Evolutionary conservation across 83 land plant species (phyloP), one percentile per base, ranked within the genome.

Genomic region (Picea mariana): DNA sequence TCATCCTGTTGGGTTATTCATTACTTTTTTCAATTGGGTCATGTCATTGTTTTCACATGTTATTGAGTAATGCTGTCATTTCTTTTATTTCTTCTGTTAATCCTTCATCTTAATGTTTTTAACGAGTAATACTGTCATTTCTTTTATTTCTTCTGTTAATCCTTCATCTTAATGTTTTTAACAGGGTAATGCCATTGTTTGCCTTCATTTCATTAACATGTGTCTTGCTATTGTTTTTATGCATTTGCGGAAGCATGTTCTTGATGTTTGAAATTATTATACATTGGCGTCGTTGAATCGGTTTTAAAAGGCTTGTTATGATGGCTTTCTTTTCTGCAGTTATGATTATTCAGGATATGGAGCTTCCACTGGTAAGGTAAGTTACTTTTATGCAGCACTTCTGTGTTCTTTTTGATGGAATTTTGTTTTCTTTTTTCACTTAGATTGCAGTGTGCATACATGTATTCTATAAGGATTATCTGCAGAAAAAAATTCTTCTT

Each of bases 291-390:
- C 1, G 23, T 63, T 63, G 66, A 21, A 63, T 63, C 23, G 66
- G n/a, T 21, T 63, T 63, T 18, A n/a, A 18, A 63, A n/a, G 9
- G 66, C 66, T 20, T 63, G 8, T 63, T n/a, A 18, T 7, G n/a
- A 18, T 63, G n/a, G 23, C 24, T 20, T 8, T 42, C 72, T 62
- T 17, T 77, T 81, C 12, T 87, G 83, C 87, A 92, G 94, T 23
- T 92, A 89, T 83, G 94, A 92, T 71, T 92, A 92, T 75, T 86
- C 94, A 67, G 94, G 94, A 23, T 92, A 92, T 86, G 94, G 94
- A 65, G 94, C 92, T 21, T 92, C 94, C 31, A 89, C 85, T 80
- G 94, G 94, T 31, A 92, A 87, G 93, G 93, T 91, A 84, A 9
- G 85, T 0, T 66, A 21, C 21, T 26, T 26, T 79, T 3, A 52